These are phyloP conservation scores for Amoebophrya sp. DNA, from an alignment of 169 alveolate species.

Conservation along the genomic window DNA sequence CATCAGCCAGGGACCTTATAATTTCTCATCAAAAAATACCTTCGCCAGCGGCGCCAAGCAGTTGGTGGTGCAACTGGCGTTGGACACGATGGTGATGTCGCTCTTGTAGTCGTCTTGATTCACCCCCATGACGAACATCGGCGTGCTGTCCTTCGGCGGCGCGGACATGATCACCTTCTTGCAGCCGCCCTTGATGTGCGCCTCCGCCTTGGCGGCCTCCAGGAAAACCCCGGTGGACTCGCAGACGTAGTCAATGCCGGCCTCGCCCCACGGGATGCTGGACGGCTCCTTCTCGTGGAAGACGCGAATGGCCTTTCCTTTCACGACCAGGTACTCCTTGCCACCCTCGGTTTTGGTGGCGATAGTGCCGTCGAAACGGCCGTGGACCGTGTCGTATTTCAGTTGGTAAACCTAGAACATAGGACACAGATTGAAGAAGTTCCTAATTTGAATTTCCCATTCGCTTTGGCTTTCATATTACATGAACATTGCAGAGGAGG, in stretches of 20 bases:
- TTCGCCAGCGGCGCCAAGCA: constrained; percentile 99
- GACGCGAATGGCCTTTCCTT: constrained; percentile 68
- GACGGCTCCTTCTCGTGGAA: constrained; percentile 90
- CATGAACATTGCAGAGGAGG: too few relatives aligned
- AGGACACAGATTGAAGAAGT: too few relatives aligned
- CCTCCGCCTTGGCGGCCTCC: constrained; percentile 82
- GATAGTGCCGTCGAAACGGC: constrained; percentile 75
- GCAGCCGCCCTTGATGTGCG: constrained; percentile 95
- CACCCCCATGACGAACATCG: constrained; percentile 97
- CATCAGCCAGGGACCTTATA: too few relatives aligned
- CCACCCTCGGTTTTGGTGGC: constrained; percentile 63
- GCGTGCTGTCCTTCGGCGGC: constrained; percentile 76
- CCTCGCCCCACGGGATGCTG: constrained; percentile 94
- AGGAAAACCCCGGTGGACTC: constrained; percentile 98
- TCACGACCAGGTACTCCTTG: constrained; percentile 63
- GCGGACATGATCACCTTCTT: constrained; percentile 76
- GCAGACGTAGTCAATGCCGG: constrained; percentile 89
- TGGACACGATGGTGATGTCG: constrained; percentile 82
- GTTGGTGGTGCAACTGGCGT: constrained; percentile 99
- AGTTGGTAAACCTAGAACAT: constrained; percentile 81
- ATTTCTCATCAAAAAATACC: too few relatives aligned
- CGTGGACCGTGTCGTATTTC: constrained; percentile 96
- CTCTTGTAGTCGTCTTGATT: constrained; percentile 86
- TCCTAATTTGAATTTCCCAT: too few relatives aligned
- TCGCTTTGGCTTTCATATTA: too few relatives aligned